Conservation (phyloP, 2,329 filamentous ascomycete genomes). For the Diaporthe eres region DNA sequence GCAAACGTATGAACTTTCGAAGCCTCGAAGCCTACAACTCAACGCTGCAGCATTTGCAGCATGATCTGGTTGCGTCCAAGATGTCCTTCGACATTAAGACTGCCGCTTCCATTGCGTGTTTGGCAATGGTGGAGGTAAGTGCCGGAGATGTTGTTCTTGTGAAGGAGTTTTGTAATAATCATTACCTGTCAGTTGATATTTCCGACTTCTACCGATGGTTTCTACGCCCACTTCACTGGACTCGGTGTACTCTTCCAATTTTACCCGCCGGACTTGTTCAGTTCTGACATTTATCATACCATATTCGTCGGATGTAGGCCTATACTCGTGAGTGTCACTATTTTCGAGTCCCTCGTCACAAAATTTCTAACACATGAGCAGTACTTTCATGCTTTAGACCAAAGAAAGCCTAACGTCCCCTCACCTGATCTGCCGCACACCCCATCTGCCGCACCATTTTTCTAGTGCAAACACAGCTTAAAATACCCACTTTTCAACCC, state of each 20-base stretch:
- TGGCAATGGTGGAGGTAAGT: slow-evolving; percentile 20
- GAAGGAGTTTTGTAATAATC: neutral
- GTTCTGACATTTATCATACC: neutral
- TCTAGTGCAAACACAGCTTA: too few relatives aligned
- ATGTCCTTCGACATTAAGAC: neutral
- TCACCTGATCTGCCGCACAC: too few relatives aligned
- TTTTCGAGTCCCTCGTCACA: neutral
- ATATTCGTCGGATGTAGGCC: slow-evolving; percentile 18
- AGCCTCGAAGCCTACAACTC: slow-evolving; percentile 13
- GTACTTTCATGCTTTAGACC: slow-evolving; percentile 6
- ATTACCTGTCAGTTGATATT: neutral
- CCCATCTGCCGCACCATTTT: too few relatives aligned
- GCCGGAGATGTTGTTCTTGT: neutral
- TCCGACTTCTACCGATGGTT: neutral
- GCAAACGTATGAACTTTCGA: neutral
- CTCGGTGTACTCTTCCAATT: slow-evolving; percentile 10
- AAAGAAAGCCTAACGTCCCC: neutral
- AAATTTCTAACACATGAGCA: neutral
- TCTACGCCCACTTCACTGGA: neutral
- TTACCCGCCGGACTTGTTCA: slow-evolving; percentile 7
- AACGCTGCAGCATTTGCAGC: neutral
- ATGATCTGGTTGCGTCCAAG: neutral
- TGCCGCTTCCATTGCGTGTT: neutral
- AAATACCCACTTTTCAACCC: too few relatives aligned
- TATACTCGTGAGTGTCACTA: neutral